Conservation (phyloP, 331 rosid genomes). For the Cydonia oblonga region DNA sequence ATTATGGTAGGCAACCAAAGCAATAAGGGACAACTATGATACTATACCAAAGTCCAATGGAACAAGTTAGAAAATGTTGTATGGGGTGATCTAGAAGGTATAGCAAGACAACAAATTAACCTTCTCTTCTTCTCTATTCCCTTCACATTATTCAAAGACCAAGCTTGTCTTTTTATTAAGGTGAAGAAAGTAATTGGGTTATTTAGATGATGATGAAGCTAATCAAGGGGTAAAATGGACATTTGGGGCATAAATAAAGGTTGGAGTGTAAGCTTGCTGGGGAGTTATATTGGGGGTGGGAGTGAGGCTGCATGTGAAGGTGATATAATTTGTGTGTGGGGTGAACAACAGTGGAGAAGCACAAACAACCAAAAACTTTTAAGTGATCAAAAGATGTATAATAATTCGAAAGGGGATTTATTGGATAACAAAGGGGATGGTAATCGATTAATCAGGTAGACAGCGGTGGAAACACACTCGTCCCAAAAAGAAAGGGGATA, state of each 20-base stretch:
- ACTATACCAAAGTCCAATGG: neutral
- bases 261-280: conserved; percentile 11
- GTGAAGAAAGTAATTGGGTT: too few relatives aligned
- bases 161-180: neutral
- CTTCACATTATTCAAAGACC: neutral
- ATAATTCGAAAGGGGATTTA: too few relatives aligned
- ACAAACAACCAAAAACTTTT: too few relatives aligned
- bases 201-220: too few relatives aligned
- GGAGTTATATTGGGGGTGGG: conserved; percentile 14
- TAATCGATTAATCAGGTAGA: too few relatives aligned
- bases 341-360: too few relatives aligned
- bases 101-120: neutral
- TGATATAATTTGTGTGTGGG: too few relatives aligned
- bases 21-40: neutral
- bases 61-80: neutral
- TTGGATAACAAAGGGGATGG: too few relatives aligned
- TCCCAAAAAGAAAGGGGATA: too few relatives aligned
- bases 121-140: neutral
- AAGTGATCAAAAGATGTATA: too few relatives aligned
- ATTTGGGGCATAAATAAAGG: conserved; percentile 1
- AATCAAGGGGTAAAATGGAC: conserved; percentile 23
- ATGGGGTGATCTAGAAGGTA: neutral
- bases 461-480: too few relatives aligned
- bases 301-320: conserved; percentile 77
- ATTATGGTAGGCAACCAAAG: neutral